A percentile compares a stretch with the other conserved stretches of the same genome.
Conservation (phyloP, 768 basidiomycete species). For the Leccinum olivaceopallidum region DNA sequence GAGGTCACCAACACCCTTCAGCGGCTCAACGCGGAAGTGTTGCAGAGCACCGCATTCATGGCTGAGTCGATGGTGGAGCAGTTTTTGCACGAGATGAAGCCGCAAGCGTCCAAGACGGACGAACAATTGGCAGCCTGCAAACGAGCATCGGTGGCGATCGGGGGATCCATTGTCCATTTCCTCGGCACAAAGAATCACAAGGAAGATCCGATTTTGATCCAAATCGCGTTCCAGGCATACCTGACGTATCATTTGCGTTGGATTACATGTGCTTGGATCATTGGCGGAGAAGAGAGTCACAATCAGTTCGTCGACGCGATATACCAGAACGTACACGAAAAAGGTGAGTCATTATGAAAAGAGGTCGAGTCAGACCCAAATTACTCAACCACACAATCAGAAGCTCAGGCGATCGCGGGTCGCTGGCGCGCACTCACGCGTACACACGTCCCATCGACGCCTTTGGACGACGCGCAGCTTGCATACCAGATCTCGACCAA, state of each 20-base stretch:
- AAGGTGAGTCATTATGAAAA: constrained; percentile 29
- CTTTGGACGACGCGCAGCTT: constrained; percentile 25
- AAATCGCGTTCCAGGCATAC: constrained; percentile 38
- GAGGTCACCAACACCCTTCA: constrained; percentile 34
- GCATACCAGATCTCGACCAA: constrained; percentile 25
- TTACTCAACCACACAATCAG: constrained; percentile 25
- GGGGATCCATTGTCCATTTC: constrained; percentile 27
- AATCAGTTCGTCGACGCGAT: constrained; percentile 28
- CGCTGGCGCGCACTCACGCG: constrained; percentile 47
- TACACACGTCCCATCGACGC: constrained; percentile 26
- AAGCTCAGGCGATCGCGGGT: constrained; percentile 45
- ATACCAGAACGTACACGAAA: constrained; percentile 36
- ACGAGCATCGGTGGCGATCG: constrained; percentile 22
- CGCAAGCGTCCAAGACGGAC: constrained; percentile 13
- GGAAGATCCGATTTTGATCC: constrained; percentile 38
- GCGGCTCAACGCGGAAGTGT: constrained; percentile 47
- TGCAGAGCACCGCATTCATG: constrained; percentile 48
- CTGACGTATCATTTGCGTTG: constrained; percentile 29
- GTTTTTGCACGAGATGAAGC: constrained; percentile 29
- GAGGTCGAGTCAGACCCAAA: neutral
- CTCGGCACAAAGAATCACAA: constrained; percentile 29
- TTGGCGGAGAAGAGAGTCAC: constrained; percentile 27
- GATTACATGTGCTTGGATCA: constrained; percentile 31
- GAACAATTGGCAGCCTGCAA: constrained; percentile 28
- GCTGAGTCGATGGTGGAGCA: constrained; percentile 48